Percentiles rank a stretch among this genome's conserved stretches.
Evolutionary conservation across 2,329 filamentous ascomycete species (phyloP).

Genomic region (Sporothrix humicola): DNA sequence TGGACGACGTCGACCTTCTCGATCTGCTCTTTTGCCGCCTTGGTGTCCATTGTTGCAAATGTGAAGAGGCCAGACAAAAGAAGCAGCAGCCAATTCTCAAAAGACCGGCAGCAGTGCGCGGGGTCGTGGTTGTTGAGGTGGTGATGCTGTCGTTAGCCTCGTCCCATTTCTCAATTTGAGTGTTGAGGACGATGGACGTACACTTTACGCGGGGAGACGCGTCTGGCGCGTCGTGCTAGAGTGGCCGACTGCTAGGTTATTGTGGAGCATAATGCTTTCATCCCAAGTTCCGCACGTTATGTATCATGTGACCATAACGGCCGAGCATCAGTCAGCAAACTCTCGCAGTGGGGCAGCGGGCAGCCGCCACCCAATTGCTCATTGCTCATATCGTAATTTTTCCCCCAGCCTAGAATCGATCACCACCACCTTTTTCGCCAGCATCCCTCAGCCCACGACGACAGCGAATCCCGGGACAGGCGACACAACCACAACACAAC

Average conservation of each 20-base stretch:
- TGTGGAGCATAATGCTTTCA: not conserved
- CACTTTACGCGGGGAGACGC: slow-evolving; percentile 34
- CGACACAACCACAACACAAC: slow-evolving; percentile 21
- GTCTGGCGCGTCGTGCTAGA: slow-evolving; percentile 29
- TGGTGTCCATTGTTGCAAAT: slow-evolving; percentile 58
- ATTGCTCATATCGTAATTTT: slow-evolving; percentile 34
- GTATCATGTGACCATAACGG: not conserved
- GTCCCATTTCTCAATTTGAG: not conserved
- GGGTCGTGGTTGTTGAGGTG: not conserved
- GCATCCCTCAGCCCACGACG: slow-evolving; percentile 29
- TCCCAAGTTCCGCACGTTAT: not conserved
- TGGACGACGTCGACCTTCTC: slow-evolving; percentile 72
- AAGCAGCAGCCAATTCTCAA: not conserved
- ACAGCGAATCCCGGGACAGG: slow-evolving; percentile 11
- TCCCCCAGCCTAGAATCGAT: slow-evolving; percentile 33
- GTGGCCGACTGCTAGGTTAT: not conserved
- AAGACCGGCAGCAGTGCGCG: not conserved
- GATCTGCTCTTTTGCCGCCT: slow-evolving; percentile 31
- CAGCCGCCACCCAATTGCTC: slow-evolving; percentile 21
- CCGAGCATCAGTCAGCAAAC: slow-evolving; percentile 31
- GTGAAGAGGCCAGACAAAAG: not conserved
- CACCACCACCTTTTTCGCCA: slow-evolving; percentile 29
- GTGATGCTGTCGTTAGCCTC: slow-evolving; percentile 23
- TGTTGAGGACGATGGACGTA: not conserved
- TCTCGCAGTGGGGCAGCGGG: slow-evolving; percentile 16